Evolutionary conservation across 441 rosid genomes (phyloP), one percentile per base, ranked within the genome.

Genomic region (Pelargonium cotyledonis): DNA sequence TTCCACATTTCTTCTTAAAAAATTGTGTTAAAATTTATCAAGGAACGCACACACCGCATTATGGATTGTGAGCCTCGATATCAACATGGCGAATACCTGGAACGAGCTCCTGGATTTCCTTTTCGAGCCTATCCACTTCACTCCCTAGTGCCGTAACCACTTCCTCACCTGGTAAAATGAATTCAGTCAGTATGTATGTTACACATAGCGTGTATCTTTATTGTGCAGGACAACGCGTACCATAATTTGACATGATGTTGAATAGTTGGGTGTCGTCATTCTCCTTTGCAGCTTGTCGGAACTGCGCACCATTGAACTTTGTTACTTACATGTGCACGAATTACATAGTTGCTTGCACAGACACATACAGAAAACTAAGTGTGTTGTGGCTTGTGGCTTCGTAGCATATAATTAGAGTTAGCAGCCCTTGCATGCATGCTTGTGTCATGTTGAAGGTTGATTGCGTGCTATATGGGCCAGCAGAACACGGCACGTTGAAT

Each of bases 51-150:
- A 35, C 40, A 35, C 40, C 40, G 40, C 4, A 29, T 80, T 77
- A 79, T 21, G 80, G 99, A 78, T 92, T 92, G 84, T 95, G 99
- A 65, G 96, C 99, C 83, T 95, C 99, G 2, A 95, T 95, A 81
- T 95, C 99, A 1, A 95, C 99, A 47, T 92, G 98, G 16, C 89
- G 91, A 72, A 95, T 88, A 46, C 98, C 98, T 0, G 98, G 99
- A 72, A 92, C 98, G 71, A 95, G 95, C 70, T 90, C 96, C 70
- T 89, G 96, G 51, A 95, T 95, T 82, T 95, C 96, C 74, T 84
- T 83, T 76, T 95, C 99, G 14, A 95, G 90, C 84, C 99, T 80
- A 68, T 89, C 97, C 11, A 95, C 97, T 81, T 95, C 99, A 15
- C 97, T 85, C 68, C 99, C 99, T 77, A 95, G 85, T 55, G 97